phyloP scores from a whole-genome alignment of 169 alveolate species.

The Plasmodium knowlesi region DNA sequence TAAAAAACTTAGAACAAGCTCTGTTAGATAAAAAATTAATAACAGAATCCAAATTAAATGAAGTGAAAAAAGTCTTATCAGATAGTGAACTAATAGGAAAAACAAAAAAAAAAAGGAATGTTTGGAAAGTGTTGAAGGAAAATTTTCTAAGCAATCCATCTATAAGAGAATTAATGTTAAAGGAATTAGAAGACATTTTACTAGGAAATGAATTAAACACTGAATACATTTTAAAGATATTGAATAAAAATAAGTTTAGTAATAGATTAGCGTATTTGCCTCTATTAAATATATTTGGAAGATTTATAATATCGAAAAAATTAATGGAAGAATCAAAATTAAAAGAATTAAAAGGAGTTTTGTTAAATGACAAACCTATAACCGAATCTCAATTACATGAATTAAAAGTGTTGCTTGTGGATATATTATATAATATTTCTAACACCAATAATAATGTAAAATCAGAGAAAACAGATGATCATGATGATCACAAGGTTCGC shows the following conservation, averaged over 20 bases:
- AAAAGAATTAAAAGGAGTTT: background rate
- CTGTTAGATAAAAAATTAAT: background rate
- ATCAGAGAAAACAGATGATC: background rate
- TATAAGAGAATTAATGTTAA: conserved; percentile 5
- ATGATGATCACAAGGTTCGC: too few species aligned
- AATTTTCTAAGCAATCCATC: background rate
- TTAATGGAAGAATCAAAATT: conserved; percentile 11
- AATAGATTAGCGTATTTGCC: background rate
- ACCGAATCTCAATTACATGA: conserved; percentile 1
- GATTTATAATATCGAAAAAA: background rate
- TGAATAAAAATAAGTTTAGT: background rate
- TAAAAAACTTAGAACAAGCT: background rate
- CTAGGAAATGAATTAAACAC: conserved; percentile 12
- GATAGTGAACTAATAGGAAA: background rate
- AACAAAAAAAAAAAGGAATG: background rate
- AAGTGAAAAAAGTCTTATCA: background rate
- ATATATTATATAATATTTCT: background rate
- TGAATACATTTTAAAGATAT: background rate
- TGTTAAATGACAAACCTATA: background rate
- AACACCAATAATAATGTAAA: background rate
- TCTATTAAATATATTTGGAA: background rate
- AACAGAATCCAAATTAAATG: background rate
- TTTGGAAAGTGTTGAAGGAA: background rate
- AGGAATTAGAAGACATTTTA: background rate
- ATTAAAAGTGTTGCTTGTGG: background rate